A percentile compares a stretch with the other conserved stretches of the same genome.
Evolutionary conservation across 257 asterid species (phyloP).

Genomic region (Sherardia arvensis): DNA sequence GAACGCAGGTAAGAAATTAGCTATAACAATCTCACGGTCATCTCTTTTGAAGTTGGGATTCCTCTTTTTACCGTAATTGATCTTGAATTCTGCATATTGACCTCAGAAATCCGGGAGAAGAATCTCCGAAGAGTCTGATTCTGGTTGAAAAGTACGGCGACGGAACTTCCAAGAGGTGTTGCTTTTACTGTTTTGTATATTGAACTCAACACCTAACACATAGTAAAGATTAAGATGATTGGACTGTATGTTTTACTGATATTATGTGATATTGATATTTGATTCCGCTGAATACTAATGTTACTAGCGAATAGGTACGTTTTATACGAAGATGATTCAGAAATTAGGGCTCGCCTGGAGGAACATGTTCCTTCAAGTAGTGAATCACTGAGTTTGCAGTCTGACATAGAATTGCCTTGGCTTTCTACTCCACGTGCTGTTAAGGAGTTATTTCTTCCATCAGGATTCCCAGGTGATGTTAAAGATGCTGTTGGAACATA

Average conservation of each 20-base stretch:
- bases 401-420: constrained; percentile 38
- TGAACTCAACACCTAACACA: too few species aligned
- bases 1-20: constrained; percentile 5
- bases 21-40: neutral
- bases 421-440: constrained; percentile 39
- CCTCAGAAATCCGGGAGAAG: constrained; percentile 32
- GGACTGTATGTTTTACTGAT: too few species aligned
- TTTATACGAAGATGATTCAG: constrained; percentile 38
- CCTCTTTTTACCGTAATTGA: neutral
- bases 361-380: constrained; percentile 26
- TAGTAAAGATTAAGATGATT: too few species aligned
- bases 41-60: neutral
- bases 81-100: neutral
- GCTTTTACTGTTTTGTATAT: neutral
- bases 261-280: too few species aligned
- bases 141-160: constrained; percentile 70
- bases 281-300: neutral
- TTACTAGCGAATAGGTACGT: constrained; percentile 40
- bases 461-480: constrained; percentile 76
- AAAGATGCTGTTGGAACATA: neutral
- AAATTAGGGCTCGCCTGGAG: constrained; percentile 44
- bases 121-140: constrained; percentile 27
- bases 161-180: constrained; percentile 74
- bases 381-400: constrained; percentile 20
- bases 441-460: constrained; percentile 71